Percentiles rank a stretch among this genome's conserved stretches.
phyloP scores from a whole-genome alignment of 768 basidiomycete genomes.

The Boletus subparvulus region DNA sequence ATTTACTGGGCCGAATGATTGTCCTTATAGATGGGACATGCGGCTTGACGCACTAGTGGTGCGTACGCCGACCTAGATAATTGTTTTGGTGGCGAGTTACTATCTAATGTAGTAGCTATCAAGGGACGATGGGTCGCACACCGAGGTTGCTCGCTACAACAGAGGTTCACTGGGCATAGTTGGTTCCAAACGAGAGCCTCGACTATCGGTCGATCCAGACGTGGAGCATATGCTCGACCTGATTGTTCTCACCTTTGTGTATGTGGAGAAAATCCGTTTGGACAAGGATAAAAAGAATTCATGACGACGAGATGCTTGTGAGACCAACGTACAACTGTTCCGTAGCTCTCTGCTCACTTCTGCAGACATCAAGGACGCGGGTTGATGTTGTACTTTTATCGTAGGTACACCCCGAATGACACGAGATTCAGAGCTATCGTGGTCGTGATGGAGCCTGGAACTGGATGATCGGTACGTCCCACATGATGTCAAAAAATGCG shows the following conservation, averaged over 20 bases:
- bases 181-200: slow-evolving; percentile 17
- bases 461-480: not conserved
- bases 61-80: not conserved
- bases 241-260: slow-evolving; percentile 32
- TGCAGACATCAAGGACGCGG: not conserved
- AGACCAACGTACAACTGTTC: not conserved
- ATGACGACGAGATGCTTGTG: slow-evolving; percentile 3
- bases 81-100: not conserved
- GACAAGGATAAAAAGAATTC: slow-evolving; percentile 17
- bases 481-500: not conserved
- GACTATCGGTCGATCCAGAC: slow-evolving; percentile 18
- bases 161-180: slow-evolving; percentile 20
- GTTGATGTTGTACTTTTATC: slow-evolving; percentile 8
- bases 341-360: not conserved
- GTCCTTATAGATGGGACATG: slow-evolving; percentile 37
- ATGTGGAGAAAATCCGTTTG: slow-evolving; percentile 32
- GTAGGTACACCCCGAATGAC: slow-evolving; percentile 9
- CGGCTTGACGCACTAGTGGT: slow-evolving; percentile 10
- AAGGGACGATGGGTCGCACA: slow-evolving; percentile 10
- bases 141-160: slow-evolving; percentile 23
- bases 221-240: slow-evolving; percentile 28
- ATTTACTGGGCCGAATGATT: slow-evolving; percentile 36
- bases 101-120: slow-evolving; percentile 15
- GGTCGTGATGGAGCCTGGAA: not conserved
- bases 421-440: not conserved